phyloP scores from a whole-genome alignment of 306 rosid species.

The Argentina anserina region DNA sequence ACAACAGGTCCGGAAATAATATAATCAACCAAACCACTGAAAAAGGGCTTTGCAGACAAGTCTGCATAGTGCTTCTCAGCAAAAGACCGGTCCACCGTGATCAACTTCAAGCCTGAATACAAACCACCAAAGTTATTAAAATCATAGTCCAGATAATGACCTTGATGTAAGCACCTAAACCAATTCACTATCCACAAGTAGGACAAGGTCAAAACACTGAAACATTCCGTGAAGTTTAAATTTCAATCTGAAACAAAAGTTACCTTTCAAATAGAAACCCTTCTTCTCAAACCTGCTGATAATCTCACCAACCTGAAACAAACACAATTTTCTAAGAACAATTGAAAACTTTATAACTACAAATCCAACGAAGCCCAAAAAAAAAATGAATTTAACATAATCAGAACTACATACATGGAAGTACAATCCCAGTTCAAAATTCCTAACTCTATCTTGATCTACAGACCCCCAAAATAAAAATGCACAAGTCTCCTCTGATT shows the following conservation, averaged over 20 bases:
- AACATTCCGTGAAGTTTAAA: neutral
- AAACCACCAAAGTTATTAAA: neutral
- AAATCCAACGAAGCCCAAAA: neutral
- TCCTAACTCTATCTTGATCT: neutral
- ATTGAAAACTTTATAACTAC: neutral
- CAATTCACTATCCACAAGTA: neutral
- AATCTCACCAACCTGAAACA: conserved; percentile 73
- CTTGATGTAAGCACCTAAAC: neutral
- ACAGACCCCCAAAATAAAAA: neutral
- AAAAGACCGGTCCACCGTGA: conserved; percentile 68
- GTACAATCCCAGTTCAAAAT: conserved; percentile 1
- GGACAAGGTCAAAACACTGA: neutral
- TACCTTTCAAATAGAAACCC: conserved; percentile 85
- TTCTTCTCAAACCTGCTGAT: conserved; percentile 94
- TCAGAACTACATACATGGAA: neutral
- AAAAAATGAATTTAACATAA: neutral
- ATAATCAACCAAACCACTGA: conserved; percentile 77
- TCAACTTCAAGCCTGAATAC: conserved; percentile 69
- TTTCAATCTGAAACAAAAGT: neutral
- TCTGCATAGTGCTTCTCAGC: conserved; percentile 91
- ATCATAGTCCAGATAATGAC: neutral
- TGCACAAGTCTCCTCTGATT: neutral
- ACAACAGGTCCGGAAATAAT: conserved; percentile 88
- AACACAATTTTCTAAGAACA: neutral
- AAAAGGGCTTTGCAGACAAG: conserved; percentile 90